A percentile compares a stretch with the other conserved stretches of the same genome.
phyloP scores from a whole-genome alignment of 208 protist species.

The Porcisia hertigi region DNA sequence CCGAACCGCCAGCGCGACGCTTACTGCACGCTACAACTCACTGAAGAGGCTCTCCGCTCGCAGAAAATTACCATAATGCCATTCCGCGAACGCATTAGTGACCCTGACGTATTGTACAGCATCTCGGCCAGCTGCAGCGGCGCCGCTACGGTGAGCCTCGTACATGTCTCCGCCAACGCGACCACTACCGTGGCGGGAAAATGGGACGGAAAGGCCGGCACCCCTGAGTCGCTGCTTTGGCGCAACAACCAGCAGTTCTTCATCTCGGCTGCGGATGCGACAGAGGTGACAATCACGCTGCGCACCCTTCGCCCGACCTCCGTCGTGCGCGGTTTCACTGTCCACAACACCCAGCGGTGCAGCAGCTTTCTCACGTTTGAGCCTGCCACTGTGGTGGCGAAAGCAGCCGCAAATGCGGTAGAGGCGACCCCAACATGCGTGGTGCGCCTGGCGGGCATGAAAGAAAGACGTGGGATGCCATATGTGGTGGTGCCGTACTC shows the following conservation, averaged over 20 bases:
- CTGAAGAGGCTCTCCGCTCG: neutral
- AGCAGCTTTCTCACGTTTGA: slow-evolving; percentile 77
- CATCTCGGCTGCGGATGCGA: slow-evolving; percentile 70
- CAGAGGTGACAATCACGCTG: slow-evolving; percentile 62
- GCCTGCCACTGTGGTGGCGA: slow-evolving; percentile 48
- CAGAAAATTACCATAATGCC: slow-evolving; percentile 44
- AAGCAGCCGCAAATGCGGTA: slow-evolving; percentile 12
- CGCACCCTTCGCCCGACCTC: slow-evolving; percentile 1
- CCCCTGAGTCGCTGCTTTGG: slow-evolving; percentile 61
- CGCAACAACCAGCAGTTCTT: slow-evolving; percentile 89
- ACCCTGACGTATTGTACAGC: slow-evolving; percentile 37
- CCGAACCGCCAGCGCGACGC: slow-evolving; percentile 32
- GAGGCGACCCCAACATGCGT: slow-evolving; percentile 27
- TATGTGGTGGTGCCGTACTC: slow-evolving; percentile 86
- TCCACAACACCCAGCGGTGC: slow-evolving; percentile 60
- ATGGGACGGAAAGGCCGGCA: slow-evolving; percentile 60
- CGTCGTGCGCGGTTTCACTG: slow-evolving; percentile 68
- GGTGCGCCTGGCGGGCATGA: slow-evolving; percentile 65
- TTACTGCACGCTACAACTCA: slow-evolving; percentile 29
- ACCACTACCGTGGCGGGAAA: slow-evolving; percentile 38
- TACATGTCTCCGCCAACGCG: slow-evolving; percentile 38
- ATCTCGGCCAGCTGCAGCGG: slow-evolving; percentile 33
- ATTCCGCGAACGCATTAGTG: slow-evolving; percentile 34
- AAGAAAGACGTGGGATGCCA: slow-evolving; percentile 76
- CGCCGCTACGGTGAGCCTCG: slow-evolving; percentile 31